Conservation (phyloP, 1,139 yeast genomes). For the Geotrichum citri-aurantii region DNA sequence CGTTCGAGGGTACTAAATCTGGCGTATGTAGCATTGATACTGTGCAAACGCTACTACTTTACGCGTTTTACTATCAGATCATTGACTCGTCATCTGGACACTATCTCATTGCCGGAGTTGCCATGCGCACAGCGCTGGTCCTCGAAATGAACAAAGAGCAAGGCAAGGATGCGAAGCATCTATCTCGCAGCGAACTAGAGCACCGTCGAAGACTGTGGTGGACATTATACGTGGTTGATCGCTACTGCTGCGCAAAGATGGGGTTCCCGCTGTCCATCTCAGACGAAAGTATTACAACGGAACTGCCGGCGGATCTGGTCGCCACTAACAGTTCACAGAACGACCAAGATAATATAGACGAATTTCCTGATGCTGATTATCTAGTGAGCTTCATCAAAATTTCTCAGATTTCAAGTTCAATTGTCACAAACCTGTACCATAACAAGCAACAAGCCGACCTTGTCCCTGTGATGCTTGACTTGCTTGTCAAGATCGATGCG, state of each 20-base stretch:
- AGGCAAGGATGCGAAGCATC: slow-evolving; percentile 16
- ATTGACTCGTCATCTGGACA: slow-evolving; percentile 83
- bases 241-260: slow-evolving; percentile 80
- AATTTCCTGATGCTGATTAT: slow-evolving; percentile 76
- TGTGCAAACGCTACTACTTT: slow-evolving; percentile 66
- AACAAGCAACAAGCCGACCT: slow-evolving; percentile 57
- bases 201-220: slow-evolving; percentile 84
- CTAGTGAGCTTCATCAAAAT: slow-evolving; percentile 74
- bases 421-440: slow-evolving; percentile 66
- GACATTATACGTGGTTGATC: slow-evolving; percentile 86
- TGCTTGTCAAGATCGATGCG: slow-evolving; percentile 60
- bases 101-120: slow-evolving; percentile 74
- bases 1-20: slow-evolving; percentile 25
- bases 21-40: slow-evolving; percentile 37
- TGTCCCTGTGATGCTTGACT: slow-evolving; percentile 64
- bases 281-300: slow-evolving; percentile 71
- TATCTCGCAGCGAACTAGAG: slow-evolving; percentile 38
- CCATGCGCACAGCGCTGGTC: slow-evolving; percentile 65
- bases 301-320: slow-evolving; percentile 45
- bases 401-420: slow-evolving; percentile 72
- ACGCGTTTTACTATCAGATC: slow-evolving; percentile 77
- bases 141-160: slow-evolving; percentile 59
- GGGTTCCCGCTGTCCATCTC: slow-evolving; percentile 75
- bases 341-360: slow-evolving; percentile 36
- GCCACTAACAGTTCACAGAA: slow-evolving; percentile 26